Evolutionary conservation across 257 asterid genomes (phyloP).

Genomic region (Euphrasia confusa): DNA sequence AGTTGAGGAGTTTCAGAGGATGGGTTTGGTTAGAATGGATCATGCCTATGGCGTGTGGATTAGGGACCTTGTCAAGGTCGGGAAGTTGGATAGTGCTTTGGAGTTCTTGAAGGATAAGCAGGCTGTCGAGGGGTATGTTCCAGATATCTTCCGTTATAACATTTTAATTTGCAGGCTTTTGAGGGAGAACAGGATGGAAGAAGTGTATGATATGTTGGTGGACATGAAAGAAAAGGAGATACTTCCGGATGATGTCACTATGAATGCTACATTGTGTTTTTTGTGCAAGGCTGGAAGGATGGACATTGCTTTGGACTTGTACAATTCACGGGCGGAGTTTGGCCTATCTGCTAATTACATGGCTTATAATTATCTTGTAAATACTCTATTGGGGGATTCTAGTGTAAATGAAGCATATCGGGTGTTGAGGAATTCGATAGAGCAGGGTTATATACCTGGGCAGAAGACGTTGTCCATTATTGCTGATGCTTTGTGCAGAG

Average conservation of each 20-base stretch:
- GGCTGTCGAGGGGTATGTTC: constrained; percentile 51
- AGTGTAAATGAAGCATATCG: constrained; percentile 47
- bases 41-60: constrained; percentile 61
- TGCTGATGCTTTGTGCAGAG: constrained; percentile 58
- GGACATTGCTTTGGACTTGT: constrained; percentile 66
- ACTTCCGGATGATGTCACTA: constrained; percentile 55
- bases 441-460: constrained; percentile 60
- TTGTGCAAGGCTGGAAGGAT: constrained; percentile 74
- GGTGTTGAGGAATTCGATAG: constrained; percentile 47
- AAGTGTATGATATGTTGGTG: constrained; percentile 64
- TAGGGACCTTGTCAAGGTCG: constrained; percentile 49
- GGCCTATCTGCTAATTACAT: constrained; percentile 62
- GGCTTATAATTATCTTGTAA: constrained; percentile 77
- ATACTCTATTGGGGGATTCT: constrained; percentile 55
- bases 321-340: constrained; percentile 56
- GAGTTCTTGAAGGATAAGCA: constrained; percentile 58
- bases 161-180: constrained; percentile 52
- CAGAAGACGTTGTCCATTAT: constrained; percentile 46
- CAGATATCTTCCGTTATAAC: constrained; percentile 62
- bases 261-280: constrained; percentile 73
- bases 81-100: constrained; percentile 62
- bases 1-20: constrained; percentile 42
- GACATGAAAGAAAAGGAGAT: constrained; percentile 62
- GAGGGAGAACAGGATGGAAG: constrained; percentile 62
- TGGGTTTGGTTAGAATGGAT: constrained; percentile 47